A percentile compares a stretch with the other conserved stretches of the same genome.
Evolutionary conservation across 2,329 filamentous ascomycete species (phyloP).

Genomic region (Metarhizium brunneum): DNA sequence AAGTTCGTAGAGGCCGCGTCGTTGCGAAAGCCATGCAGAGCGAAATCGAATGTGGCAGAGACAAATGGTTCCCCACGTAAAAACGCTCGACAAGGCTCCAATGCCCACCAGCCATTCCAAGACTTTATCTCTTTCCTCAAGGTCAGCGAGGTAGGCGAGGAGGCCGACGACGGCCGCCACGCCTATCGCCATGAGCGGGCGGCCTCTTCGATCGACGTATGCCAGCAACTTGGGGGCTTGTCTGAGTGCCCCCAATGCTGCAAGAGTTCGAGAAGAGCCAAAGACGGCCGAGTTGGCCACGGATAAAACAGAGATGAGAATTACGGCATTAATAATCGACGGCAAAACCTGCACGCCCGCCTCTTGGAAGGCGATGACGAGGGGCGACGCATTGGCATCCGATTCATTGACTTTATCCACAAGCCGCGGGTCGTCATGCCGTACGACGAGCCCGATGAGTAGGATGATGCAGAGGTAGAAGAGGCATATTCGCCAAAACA

Average conservation of each 20-base stretch:
- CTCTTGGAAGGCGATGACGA: slow-evolving; percentile 8
- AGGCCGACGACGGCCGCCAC: slow-evolving; percentile 56
- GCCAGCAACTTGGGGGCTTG: slow-evolving; percentile 34
- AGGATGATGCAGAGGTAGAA: slow-evolving; percentile 14
- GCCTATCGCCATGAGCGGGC: slow-evolving; percentile 60
- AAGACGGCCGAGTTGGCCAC: slow-evolving; percentile 83
- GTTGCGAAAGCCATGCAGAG: not conserved
- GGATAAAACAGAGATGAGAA: slow-evolving; percentile 37
- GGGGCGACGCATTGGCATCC: slow-evolving; percentile 6
- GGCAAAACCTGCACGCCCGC: slow-evolving; percentile 7
- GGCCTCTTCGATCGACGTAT: slow-evolving; percentile 69
- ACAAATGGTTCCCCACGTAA: slow-evolving; percentile 71
- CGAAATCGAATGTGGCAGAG: slow-evolving; percentile 77
- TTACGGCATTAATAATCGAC: slow-evolving; percentile 41
- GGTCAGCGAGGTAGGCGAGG: slow-evolving; percentile 59
- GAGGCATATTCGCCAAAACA: slow-evolving; percentile 15
- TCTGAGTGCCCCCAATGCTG: slow-evolving; percentile 71
- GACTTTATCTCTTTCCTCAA: slow-evolving; percentile 46
- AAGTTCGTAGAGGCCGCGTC: not conserved
- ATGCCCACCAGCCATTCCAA: slow-evolving; percentile 73
- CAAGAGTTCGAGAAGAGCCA: slow-evolving; percentile 76
- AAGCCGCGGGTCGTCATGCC: slow-evolving; percentile 11
- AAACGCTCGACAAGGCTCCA: slow-evolving; percentile 59
- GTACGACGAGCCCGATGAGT: slow-evolving; percentile 14
- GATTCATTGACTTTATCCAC: slow-evolving; percentile 1